phyloP scores from a whole-genome alignment of 352 stramenopile species.

The Discostella stelligera region DNA sequence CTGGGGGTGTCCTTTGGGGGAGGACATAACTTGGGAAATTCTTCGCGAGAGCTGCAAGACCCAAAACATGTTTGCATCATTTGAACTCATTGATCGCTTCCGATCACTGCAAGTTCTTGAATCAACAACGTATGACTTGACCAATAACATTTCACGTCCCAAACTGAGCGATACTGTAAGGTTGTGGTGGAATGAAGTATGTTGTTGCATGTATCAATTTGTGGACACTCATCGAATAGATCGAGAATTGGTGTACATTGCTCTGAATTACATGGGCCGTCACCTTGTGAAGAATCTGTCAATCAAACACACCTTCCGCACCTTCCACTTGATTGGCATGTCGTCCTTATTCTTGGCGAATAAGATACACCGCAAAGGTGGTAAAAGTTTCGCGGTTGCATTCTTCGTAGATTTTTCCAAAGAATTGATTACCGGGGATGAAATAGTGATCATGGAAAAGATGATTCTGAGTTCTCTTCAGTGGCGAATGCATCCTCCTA shows the following conservation, averaged over 20 bases:
- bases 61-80: conserved; percentile 9
- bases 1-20: background rate
- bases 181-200: conserved; percentile 20
- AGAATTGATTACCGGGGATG: conserved; percentile 32
- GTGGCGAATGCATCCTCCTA: conserved; percentile 67
- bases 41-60: background rate
- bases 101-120: conserved; percentile 36
- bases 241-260: conserved; percentile 29
- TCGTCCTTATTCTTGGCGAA: conserved; percentile 59
- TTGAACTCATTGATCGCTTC: conserved; percentile 44
- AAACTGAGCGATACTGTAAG: conserved; percentile 3
- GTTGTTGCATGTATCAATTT: conserved; percentile 33
- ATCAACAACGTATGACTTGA: conserved; percentile 29
- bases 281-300: conserved; percentile 15
- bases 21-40: background rate
- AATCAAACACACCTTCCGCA: background rate
- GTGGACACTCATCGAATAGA: conserved; percentile 22
- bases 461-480: conserved; percentile 47
- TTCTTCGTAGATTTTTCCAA: conserved; percentile 59
- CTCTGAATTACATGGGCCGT: conserved; percentile 35
- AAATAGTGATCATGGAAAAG: conserved; percentile 62
- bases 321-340: conserved; percentile 56
- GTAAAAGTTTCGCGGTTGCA: conserved; percentile 44
- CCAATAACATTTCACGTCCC: conserved; percentile 21
- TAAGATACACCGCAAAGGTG: conserved; percentile 61